phyloP scores from a whole-genome alignment of 2,329 filamentous ascomycete genomes.

The Pseudopithomyces maydicus region DNA sequence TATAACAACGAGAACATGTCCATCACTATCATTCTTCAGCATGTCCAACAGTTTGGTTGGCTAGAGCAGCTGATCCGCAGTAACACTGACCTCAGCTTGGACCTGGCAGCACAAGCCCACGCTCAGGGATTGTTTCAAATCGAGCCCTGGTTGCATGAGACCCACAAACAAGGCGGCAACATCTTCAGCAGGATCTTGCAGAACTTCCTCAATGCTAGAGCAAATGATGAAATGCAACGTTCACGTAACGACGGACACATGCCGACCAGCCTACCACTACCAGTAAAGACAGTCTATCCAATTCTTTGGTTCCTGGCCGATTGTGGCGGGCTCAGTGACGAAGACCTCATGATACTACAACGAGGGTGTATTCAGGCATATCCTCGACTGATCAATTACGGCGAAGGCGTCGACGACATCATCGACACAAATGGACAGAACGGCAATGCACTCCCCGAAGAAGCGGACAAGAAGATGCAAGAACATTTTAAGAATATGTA shows the following conservation, averaged over 20 bases:
- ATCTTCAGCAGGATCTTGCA: slow-evolving; percentile 74
- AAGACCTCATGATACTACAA: slow-evolving; percentile 80
- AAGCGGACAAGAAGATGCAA: slow-evolving; percentile 90
- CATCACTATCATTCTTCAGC: slow-evolving; percentile 74
- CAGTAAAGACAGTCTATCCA: slow-evolving; percentile 82
- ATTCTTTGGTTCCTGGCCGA: slow-evolving; percentile 76
- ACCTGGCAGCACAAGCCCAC: slow-evolving; percentile 84
- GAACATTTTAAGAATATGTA: slow-evolving; percentile 99
- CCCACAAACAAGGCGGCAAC: slow-evolving; percentile 65
- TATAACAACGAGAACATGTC: slow-evolving; percentile 73
- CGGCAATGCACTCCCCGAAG: slow-evolving; percentile 78
- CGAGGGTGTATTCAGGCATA: slow-evolving; percentile 90
- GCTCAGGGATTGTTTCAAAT: slow-evolving; percentile 80
- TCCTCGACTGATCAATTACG: slow-evolving; percentile 93
- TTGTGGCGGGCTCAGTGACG: slow-evolving; percentile 58
- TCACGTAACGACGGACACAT: slow-evolving; percentile 72
- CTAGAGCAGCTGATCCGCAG: slow-evolving; percentile 79
- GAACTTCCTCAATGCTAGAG: slow-evolving; percentile 84
- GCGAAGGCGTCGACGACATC: slow-evolving; percentile 87
- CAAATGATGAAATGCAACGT: slow-evolving; percentile 75
- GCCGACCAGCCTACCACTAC: slow-evolving; percentile 71
- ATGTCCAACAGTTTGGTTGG: slow-evolving; percentile 83
- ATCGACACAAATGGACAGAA: slow-evolving; percentile 83
- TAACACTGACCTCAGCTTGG: slow-evolving; percentile 82
- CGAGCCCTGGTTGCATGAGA: slow-evolving; percentile 76